Percentiles rank a stretch among this genome's conserved stretches.
These are phyloP conservation scores for Cadophora sp. DNA, from an alignment of 2,329 filamentous ascomycete genomes.

Conservation along the genomic window DNA sequence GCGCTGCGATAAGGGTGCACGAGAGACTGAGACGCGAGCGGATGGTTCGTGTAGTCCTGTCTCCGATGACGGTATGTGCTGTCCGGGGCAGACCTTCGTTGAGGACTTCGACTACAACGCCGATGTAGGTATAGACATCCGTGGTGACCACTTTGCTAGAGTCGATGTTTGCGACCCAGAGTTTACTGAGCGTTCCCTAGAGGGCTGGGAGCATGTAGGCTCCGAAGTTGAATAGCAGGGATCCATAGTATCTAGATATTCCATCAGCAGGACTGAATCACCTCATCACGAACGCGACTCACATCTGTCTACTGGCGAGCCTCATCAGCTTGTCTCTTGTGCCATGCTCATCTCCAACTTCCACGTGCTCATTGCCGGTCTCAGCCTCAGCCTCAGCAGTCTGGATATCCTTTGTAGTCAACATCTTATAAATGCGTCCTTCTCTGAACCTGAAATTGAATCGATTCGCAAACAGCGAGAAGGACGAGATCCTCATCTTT, in stretches of 20 bases:
- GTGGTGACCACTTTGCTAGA: conserved; percentile 66
- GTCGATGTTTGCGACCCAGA: conserved; percentile 75
- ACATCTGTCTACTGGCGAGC: conserved; percentile 18
- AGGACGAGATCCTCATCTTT: not conserved
- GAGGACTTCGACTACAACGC: conserved; percentile 69
- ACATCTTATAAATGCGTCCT: not conserved
- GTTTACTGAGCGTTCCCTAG: conserved; percentile 70
- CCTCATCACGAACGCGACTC: not conserved
- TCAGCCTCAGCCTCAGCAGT: not conserved
- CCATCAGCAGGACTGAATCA: not conserved
- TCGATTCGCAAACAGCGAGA: not conserved
- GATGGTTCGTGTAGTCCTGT: conserved; percentile 60
- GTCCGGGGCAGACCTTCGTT: conserved; percentile 76
- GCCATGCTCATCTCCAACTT: not conserved
- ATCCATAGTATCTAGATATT: conserved; percentile 57
- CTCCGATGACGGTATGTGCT: conserved; percentile 72
- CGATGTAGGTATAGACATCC: conserved; percentile 73
- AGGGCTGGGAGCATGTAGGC: conserved; percentile 71
- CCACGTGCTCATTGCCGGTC: not conserved
- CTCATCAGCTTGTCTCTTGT: not conserved
- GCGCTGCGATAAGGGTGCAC: conserved; percentile 68
- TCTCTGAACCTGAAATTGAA: not conserved
- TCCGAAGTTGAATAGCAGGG: conserved; percentile 66
- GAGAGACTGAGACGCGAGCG: conserved; percentile 62
- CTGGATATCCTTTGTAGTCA: not conserved